Evolutionary conservation across 176 grass and related monocot genomes (phyloP).

Genomic region (Oropetium thomaeum): DNA sequence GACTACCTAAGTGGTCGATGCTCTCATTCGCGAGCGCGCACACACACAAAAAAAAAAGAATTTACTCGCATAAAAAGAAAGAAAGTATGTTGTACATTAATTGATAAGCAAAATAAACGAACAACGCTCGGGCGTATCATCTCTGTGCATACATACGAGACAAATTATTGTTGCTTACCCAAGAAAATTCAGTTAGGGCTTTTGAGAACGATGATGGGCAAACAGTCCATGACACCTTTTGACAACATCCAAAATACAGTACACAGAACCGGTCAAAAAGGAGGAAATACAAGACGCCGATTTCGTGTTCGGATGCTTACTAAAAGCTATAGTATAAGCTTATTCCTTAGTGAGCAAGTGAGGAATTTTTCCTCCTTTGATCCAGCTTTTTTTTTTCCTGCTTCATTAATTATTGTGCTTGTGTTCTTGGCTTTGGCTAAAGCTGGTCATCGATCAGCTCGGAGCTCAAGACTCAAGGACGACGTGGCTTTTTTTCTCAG

Average conservation of each 20-base stretch:
- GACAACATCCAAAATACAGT: background rate
- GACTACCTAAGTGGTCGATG: background rate
- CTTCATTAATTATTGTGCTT: conserved; percentile 3
- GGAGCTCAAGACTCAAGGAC: conserved; percentile 47
- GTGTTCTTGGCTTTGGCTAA: conserved; percentile 47
- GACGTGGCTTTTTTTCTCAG: conserved; percentile 42
- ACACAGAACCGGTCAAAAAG: background rate
- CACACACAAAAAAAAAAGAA: background rate
- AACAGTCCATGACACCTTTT: background rate
- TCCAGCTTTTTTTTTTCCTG: conserved; percentile 27
- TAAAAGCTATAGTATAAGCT: conserved; percentile 30
- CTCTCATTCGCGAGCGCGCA: too few relatives aligned
- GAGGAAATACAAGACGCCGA: background rate
- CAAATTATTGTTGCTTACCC: background rate
- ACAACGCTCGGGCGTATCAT: too few relatives aligned
- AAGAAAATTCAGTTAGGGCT: background rate
- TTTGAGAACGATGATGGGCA: background rate
- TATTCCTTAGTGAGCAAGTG: conserved; percentile 55
- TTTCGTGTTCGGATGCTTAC: conserved; percentile 26
- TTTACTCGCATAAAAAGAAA: background rate
- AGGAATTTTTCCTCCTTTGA: conserved; percentile 29
- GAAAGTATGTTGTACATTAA: too few relatives aligned
- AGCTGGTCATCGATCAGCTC: conserved; percentile 50
- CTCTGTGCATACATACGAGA: too few relatives aligned
- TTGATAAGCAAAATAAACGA: too few relatives aligned